Conservation (phyloP, 768 basidiomycete species). For the button mushroom (Agaricus bisporus) region DNA sequence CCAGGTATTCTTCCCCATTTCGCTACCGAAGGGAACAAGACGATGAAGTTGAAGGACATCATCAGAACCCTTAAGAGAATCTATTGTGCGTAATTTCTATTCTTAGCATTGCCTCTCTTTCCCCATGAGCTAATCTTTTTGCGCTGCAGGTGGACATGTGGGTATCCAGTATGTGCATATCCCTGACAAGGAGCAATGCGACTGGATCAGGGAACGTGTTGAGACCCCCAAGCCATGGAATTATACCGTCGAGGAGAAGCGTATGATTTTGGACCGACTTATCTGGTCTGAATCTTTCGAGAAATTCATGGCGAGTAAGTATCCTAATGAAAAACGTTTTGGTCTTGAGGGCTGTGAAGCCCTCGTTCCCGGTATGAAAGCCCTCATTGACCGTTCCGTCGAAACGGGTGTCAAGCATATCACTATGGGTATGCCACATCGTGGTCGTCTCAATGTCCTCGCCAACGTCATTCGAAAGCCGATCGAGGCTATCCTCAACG, state of each 20-base stretch:
- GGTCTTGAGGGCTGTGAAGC: constrained; percentile 98
- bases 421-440: constrained; percentile 99
- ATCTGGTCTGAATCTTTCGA: constrained; percentile 99
- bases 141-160: constrained; percentile 64
- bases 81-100: constrained; percentile 64
- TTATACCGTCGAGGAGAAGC: constrained; percentile 96
- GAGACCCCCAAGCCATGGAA: constrained; percentile 97
- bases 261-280: constrained; percentile 97
- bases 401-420: constrained; percentile 94
- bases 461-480: constrained; percentile 99
- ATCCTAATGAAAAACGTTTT: constrained; percentile 99
- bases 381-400: constrained; percentile 96
- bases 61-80: constrained; percentile 87
- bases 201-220: constrained; percentile 96
- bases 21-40: constrained; percentile 75
- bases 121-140: background rate
- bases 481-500: constrained; percentile 95
- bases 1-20: constrained; percentile 97
- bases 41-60: constrained; percentile 88
- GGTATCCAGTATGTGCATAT: constrained; percentile 95
- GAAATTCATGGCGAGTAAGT: constrained; percentile 97
- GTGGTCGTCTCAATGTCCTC: constrained; percentile 95
- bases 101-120: background rate
- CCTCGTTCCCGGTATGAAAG: constrained; percentile 99
- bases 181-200: constrained; percentile 96